Percentiles rank a stretch among this genome's conserved stretches.
These are phyloP conservation scores for Scheffersomyces parashehatae DNA, from an alignment of 1,139 yeast genomes.

Conservation along the genomic window DNA sequence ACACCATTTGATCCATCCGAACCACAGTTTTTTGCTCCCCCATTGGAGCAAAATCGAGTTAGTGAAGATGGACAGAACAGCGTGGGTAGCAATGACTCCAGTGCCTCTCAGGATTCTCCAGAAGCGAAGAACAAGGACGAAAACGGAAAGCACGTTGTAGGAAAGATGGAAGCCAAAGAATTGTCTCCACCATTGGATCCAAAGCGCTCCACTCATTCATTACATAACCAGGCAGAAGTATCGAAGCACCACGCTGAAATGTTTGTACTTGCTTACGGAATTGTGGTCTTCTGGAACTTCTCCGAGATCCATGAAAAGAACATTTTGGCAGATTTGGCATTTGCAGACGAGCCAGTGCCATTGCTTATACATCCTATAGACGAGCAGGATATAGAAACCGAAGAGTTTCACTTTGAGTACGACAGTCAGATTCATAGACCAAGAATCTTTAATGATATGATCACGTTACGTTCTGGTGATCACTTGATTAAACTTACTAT, in stretches of 20 bases:
- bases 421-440: conserved; percentile 81
- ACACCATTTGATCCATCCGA: conserved; percentile 49
- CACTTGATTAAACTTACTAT: conserved; percentile 89
- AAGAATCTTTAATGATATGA: conserved; percentile 90
- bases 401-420: conserved; percentile 91
- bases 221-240: conserved; percentile 39
- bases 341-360: conserved; percentile 54
- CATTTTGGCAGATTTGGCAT: conserved; percentile 86
- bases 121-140: neutral
- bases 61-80: conserved; percentile 16
- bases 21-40: conserved; percentile 53
- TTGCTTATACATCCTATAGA: conserved; percentile 74
- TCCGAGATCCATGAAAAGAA: conserved; percentile 92
- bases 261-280: conserved; percentile 89
- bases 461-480: conserved; percentile 86
- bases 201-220: conserved; percentile 2
- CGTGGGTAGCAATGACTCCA: conserved; percentile 21
- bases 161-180: neutral
- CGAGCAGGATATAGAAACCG: conserved; percentile 92
- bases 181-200: neutral
- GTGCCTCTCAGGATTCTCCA: neutral
- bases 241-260: conserved; percentile 83
- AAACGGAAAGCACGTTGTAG: neutral
- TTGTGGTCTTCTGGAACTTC: conserved; percentile 96
- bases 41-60: conserved; percentile 19